Evolutionary conservation across 345 rosid species (phyloP), one percentile per base, ranked within the genome.

Genomic region (Populus nigra): DNA sequence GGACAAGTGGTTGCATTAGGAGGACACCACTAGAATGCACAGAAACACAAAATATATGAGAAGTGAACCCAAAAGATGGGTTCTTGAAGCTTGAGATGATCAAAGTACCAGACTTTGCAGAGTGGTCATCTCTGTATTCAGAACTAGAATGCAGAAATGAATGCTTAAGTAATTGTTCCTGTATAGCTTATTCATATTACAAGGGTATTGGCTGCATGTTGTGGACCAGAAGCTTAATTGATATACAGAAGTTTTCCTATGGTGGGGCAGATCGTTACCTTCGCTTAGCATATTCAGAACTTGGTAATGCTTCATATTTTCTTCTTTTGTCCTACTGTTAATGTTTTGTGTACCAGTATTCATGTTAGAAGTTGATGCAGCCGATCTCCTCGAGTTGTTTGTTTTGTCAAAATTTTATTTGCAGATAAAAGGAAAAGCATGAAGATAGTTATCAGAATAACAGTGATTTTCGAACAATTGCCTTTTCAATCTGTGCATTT

Each of bases 161-260:
- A 31, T 89, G 95, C 83, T 71, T 82, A 61, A 70, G 17, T n/a
- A 88, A 87, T 71, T 87, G 91, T 77, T 85, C 90, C 15, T 91
- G 91, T 29, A 66, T 79, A 0, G 92, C 94, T 65, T 89, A 89
- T 70, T 84, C 91, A 55, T 85, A 74, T 81, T 77, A 82, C 29
- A 27, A 49, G 23, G 85, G 82, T 27, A 74, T 85, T 0, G 84
- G 91, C 35, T 91, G 92, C 61, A 81, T 85, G 88, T 22, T 75
- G 29, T 88, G 94, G 94, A 81, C 55, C 31, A 71, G 35, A 79
- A 62, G 38, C 65, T 85, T 89, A 73, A 69, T 83, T 70, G 91
- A 91, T 72, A 45, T 79, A 45, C 87, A 79, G 67, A 76, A 82
- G 7, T 79, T 78, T 27, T 23, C 84, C 69, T 36, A 16, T 4